Base-by-base conservation (phyloP, 208 protist species). In the Angomonas deanei region DNA sequence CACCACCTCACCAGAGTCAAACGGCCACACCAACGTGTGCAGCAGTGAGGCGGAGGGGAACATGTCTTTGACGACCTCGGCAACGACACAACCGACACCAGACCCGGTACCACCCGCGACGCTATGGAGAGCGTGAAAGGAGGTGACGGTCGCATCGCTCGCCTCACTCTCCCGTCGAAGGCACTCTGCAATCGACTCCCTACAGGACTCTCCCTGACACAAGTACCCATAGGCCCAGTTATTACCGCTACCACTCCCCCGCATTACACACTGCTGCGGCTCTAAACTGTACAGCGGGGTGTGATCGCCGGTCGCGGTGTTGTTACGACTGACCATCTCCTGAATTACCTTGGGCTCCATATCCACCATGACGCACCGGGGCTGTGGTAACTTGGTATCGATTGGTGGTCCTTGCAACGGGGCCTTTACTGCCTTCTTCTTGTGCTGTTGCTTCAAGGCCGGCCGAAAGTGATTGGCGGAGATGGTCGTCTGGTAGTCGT, bases 141-240 rank as follows among this genome's bases (percentile, higher is more conserved):
- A 76, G 17, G 56, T 52, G 15, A 89, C 66, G 11, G 66, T 61
- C n/a, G 66, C 70, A 26, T 88, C 94, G 26, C 70, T 68, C 15
- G 50, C 46, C 70, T 97, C 94, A 26, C 69, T 63, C 61, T 97
- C 86, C 15, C 78, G 73, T 1, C 85, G 84, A 15, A 97, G 67
- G 42, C 76, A 74, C 36, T 97, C 78, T 2, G 55, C 67, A 21
- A 96, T 91, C 1, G 75, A 66, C 11, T 80, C 72, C 11, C 78
- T 61, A 1, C 78, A 61, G 33, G 76, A 82, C 30, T 70, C 70
- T 17, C 87, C 87, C 49, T 93, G 84, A 3, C 74, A 55, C 33
- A 74, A 63, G 58, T 96, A 97, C 4, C 92, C 92, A 53, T 83
- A 92, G 1, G 89, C 92, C 88, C 89, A 97, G 72, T 97, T 97